Base-by-base conservation (phyloP, 768 basidiomycete species). In the Collybia mongolica region DNA sequence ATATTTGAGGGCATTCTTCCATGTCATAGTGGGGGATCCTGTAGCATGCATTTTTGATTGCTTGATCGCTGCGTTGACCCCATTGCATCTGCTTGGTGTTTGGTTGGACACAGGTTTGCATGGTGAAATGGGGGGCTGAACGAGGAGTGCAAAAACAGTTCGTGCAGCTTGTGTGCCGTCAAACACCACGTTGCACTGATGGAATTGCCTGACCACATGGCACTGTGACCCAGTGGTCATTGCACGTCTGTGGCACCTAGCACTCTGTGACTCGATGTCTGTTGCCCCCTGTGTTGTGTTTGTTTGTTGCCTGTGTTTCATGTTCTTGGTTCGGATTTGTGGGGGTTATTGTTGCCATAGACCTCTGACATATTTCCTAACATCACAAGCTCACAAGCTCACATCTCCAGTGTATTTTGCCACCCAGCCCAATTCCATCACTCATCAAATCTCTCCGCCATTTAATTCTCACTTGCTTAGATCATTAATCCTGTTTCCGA, bases 91-190 rank as follows among this genome's bases (percentile, higher is more conserved):
- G 79, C 77, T 72, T 82, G 79, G 81, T 72, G 73, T 71, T 41
- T 77, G 83, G 89, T 83, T 87, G 88, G 88, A 82, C 86, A 84
- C 86, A 84, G 76, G 81, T 86, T 73, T 78, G 84, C 77, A 88
- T 72, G 90, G 90, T 93, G 90, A 93, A 93, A 93, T 86, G 91
- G 90, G 88, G 90, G 88, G 89, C 89, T 83, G 90, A 92, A 89
- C 89, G 90, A 91, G 88, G 83, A 90, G 88, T 87, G 89, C 83
- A 82, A 83, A 84, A 80, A 81, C 76, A 72, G 62, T 65, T 60
- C 62, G 68, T 65, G 63, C 60, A 55, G 61, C 56, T 44, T 60
- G 62, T 66, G 65, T 56, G 60, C 65, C 60, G 62, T 68, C 52
- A 65, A 60, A 64, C 39, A 61, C 64, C 61, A 60, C 56, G 66